These are phyloP conservation scores for Pisolithus orientalis DNA, from an alignment of 768 basidiomycete species.

Conservation along the genomic window DNA sequence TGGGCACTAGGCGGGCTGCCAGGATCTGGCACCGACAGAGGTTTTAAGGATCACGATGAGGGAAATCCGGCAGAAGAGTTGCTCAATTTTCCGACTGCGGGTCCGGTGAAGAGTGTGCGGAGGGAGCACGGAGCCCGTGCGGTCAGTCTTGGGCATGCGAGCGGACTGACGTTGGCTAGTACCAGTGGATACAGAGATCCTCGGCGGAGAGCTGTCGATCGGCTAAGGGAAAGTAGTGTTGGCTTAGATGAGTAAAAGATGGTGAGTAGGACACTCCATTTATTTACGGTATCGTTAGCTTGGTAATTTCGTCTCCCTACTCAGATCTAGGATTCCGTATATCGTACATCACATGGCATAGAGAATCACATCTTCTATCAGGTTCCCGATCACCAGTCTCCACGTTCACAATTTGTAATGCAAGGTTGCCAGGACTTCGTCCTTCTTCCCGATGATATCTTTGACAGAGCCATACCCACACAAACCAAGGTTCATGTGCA, in stretches of 20 bases:
- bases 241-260: slow-evolving; percentile 10
- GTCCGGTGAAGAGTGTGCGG: not conserved
- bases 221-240: slow-evolving; percentile 13
- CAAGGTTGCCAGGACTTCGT: slow-evolving; percentile 19
- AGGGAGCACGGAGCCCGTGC: slow-evolving; percentile 19
- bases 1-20: slow-evolving; percentile 70
- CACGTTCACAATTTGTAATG: slow-evolving; percentile 13
- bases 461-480: slow-evolving; percentile 49
- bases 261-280: not conserved
- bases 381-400: not conserved
- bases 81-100: not conserved
- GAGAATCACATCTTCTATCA: too few relatives aligned
- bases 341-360: too few relatives aligned
- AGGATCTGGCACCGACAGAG: slow-evolving; percentile 8
- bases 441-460: slow-evolving; percentile 56
- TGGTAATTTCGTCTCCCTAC: too few relatives aligned
- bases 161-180: slow-evolving; percentile 3
- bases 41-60: slow-evolving; percentile 6
- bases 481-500: slow-evolving; percentile 59
- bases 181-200: slow-evolving; percentile 12
- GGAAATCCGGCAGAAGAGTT: not conserved
- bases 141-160: slow-evolving; percentile 21
- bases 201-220: slow-evolving; percentile 19
- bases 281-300: too few relatives aligned
- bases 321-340: too few relatives aligned